Conservation (phyloP, 306 rosid species). For the Canavalia ensiformis region DNA sequence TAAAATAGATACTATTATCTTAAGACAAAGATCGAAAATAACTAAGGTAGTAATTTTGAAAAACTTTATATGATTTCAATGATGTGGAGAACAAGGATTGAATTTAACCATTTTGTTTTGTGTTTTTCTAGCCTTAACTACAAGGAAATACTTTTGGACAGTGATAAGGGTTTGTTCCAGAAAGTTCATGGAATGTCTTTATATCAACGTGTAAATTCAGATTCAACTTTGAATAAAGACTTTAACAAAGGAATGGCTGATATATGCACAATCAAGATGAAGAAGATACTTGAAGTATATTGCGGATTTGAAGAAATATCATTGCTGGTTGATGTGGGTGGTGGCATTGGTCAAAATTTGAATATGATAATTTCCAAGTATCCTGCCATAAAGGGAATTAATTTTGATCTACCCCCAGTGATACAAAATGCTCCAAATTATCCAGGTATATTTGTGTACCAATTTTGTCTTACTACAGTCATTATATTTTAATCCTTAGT, state of each 20-base stretch:
- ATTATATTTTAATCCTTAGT: too few species aligned
- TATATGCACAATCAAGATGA: slow-evolving; percentile 22
- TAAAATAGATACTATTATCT: too few species aligned
- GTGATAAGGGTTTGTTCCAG: slow-evolving; percentile 30
- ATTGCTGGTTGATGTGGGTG: slow-evolving; percentile 49
- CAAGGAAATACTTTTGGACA: slow-evolving; percentile 45
- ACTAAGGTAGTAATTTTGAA: too few species aligned
- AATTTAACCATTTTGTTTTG: not conserved
- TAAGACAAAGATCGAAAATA: too few species aligned
- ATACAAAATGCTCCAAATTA: slow-evolving; percentile 41
- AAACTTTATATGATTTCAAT: too few species aligned
- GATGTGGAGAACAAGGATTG: too few species aligned
- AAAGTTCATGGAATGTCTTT: slow-evolving; percentile 48
- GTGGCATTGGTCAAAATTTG: slow-evolving; percentile 40
- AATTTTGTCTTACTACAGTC: too few species aligned
- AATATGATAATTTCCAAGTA: slow-evolving; percentile 45
- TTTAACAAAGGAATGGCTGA: slow-evolving; percentile 44
- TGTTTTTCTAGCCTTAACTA: slow-evolving; percentile 34
- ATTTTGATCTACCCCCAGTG: slow-evolving; percentile 51
- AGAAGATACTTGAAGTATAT: slow-evolving; percentile 43
- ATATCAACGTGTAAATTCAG: slow-evolving; percentile 38
- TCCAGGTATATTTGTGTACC: slow-evolving; percentile 14
- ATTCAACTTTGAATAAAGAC: slow-evolving; percentile 32
- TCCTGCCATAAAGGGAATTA: slow-evolving; percentile 49
- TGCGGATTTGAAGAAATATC: slow-evolving; percentile 52